Evolutionary conservation across 352 stramenopile genomes (phyloP), one percentile per base, ranked within the genome.

Genomic region (Pilasporangium apinafurcum): DNA sequence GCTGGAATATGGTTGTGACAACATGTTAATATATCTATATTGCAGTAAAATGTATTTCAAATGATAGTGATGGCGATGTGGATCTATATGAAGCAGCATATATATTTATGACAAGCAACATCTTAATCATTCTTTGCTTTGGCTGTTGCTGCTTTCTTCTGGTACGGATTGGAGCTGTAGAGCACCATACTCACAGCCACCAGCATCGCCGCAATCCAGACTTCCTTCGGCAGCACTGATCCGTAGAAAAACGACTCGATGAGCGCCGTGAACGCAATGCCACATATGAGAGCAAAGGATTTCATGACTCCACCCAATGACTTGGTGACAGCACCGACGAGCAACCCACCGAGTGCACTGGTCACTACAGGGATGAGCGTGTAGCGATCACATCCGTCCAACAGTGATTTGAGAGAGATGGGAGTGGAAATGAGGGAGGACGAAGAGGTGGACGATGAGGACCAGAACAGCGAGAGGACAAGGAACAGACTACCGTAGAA

Each of bases 221-320:
- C 73, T 22, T 89, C 63, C 3, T 53, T 41, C 0, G 79, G 65
- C 17, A 92, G 65, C 24, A 80, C 65, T 10, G 59, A 50, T 35
- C 65, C 67, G 48, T 94, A 90, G 22, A 91, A 53, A 43, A 59
- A 68, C 40, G 70, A 81, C 53, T 95, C 81, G 27, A 86, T 64
- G 35, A 89, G 63, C 18, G 83, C 85, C 27, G 86, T 95, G 52
- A 94, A 84, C 21, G 86, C 65, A 42, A 95, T 96, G 28, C 86
- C 86, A 26, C 76, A 79, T 37, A 96, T 87, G 28, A 96, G 57
- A 10, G 83, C 77, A 38, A 95, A 96, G 4, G 80, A 90, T 56
- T 96, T 96, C 49, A 91, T 60, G 36, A 96, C 83, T n/a, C 83
- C 86, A n/a, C 86, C 86, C 5, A 91, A 74, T 44, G 94, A 65